These are phyloP conservation scores for Inga leiocalycina DNA, from an alignment of 306 rosid species.

Conservation along the genomic window DNA sequence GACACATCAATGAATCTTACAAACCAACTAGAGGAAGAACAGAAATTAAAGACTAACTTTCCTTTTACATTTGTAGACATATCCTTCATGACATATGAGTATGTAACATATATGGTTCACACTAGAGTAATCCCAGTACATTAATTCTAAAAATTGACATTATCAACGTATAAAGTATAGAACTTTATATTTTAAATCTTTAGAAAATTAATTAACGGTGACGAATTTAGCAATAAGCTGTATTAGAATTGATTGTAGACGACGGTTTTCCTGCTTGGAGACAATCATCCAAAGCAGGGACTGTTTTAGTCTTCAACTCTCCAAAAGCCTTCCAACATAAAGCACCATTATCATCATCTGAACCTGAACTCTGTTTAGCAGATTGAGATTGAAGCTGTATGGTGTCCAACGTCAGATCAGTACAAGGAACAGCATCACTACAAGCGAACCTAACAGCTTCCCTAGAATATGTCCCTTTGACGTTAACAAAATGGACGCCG, in stretches of 20 bases:
- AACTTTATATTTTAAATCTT: neutral
- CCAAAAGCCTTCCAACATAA: conserved; percentile 90
- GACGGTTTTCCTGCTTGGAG: conserved; percentile 54
- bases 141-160: neutral
- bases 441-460: conserved; percentile 71
- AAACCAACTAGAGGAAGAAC: neutral
- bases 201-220: neutral
- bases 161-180: neutral
- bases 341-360: conserved; percentile 34
- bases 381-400: conserved; percentile 43
- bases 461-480: conserved; percentile 66
- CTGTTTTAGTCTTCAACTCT: conserved; percentile 56
- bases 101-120: neutral
- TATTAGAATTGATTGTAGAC: conserved; percentile 15
- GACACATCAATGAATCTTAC: neutral
- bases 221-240: conserved; percentile 51
- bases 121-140: neutral
- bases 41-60: neutral
- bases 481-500: conserved; percentile 49
- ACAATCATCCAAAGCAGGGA: conserved; percentile 57
- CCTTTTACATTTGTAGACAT: neutral
- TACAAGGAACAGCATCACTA: conserved; percentile 75
- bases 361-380: neutral
- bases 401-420: conserved; percentile 65
- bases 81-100: neutral